These are phyloP conservation scores for Mallotus japonicus DNA, from an alignment of 441 rosid species.

Conservation along the genomic window DNA sequence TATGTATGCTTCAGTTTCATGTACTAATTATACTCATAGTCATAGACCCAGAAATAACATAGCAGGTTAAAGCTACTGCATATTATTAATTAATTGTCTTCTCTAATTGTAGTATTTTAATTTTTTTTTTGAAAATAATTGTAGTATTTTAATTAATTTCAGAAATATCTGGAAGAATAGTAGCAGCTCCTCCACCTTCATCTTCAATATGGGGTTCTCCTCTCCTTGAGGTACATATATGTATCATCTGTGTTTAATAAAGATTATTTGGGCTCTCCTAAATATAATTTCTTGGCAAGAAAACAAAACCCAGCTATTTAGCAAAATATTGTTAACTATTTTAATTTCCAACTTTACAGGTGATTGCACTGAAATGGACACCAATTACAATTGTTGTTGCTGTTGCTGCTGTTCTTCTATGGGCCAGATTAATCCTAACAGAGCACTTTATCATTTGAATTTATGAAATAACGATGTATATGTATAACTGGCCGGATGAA, in stretches of 20 bases:
- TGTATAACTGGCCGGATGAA: not conserved
- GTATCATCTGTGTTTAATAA: not conserved
- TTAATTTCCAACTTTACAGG: conserved; percentile 28
- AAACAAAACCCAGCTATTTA: too few species aligned
- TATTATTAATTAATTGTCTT: too few species aligned
- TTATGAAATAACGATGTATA: not conserved
- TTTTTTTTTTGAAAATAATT: too few species aligned
- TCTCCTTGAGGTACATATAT: conserved; percentile 38
- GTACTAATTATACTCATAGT: too few species aligned
- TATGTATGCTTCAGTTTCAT: too few species aligned
- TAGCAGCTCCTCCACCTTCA: conserved; percentile 17
- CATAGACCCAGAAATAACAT: too few species aligned
- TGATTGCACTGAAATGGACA: conserved; percentile 54
- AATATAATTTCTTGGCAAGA: too few species aligned
- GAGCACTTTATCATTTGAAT: conserved; percentile 41
- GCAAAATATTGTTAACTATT: not conserved
- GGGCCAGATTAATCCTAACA: conserved; percentile 34
- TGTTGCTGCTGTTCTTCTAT: conserved; percentile 35
- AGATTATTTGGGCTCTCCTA: too few species aligned
- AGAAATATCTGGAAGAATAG: conserved; percentile 30
- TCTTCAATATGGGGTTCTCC: conserved; percentile 46
- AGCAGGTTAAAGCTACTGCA: too few species aligned
- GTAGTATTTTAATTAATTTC: not conserved
- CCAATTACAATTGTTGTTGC: conserved; percentile 33
- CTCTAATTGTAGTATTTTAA: too few species aligned